Base-by-base conservation (phyloP, 164 flowering plant species). In the Warburgia ugandensis region DNA sequence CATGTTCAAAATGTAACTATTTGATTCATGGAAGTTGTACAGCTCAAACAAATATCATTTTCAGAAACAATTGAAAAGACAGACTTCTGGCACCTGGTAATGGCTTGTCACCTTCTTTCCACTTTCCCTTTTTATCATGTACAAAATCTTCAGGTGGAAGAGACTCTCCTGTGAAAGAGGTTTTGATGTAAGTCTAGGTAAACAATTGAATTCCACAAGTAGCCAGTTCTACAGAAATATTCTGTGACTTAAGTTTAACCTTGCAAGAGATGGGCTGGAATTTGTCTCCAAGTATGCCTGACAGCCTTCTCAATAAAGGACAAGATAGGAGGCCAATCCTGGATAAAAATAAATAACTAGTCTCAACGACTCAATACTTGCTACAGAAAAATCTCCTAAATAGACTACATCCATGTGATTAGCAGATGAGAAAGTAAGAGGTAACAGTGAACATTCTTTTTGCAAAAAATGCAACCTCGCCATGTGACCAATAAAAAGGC, bases 301-400 rank as follows among this genome's bases (percentile, higher is more conserved):
- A 91, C 58, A 48, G 84, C 73, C 45, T 59, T 66, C 71, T 81
- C 79, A 59, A 83, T 53, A 30, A 87, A 84, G 41, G 68, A 39
- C 44, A 84, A 80, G 28, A 85, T 45, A 31, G 79, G 70, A 52
- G 30, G 59, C 98, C 96, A 91, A 53, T 87, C 87, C 98, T 91
- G 75, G 27, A 56, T 50, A 46, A 47, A 32, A 44, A 20, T 6
- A 55, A 55, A 55, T 5, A 2, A 45, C 30, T n/a, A 6, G 35
- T 13, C n/a, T 29, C 3, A 39, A 55, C 19, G 29, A 26, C 26
- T 25, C 22, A 6, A 20, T 17, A 8, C 40, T 6, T 35, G 11
- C 1, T 16, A 48, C 10, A 12, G 19, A 47, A 42, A 32, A 26
- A 16, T 4, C 13, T 19, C 22, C n/a, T 28, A 3, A 42, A 42